Conservation (phyloP, 352 stramenopile species). For the Globisporangium orthogonon region DNA sequence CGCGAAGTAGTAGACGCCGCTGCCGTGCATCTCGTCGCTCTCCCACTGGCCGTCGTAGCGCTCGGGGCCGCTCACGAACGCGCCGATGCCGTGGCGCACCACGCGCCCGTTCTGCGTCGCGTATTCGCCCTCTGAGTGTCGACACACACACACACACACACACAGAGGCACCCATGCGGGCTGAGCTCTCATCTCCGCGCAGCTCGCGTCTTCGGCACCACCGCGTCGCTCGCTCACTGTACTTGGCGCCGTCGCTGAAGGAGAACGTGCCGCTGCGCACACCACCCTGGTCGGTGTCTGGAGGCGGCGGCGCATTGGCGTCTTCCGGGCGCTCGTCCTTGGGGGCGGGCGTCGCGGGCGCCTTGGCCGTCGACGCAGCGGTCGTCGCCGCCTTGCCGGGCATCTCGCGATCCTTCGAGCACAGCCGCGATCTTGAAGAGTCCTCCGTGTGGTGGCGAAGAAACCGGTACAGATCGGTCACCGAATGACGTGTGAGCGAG, state of each 20-base stretch:
- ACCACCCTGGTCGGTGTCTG: slow-evolving; percentile 28
- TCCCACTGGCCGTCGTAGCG: slow-evolving; percentile 58
- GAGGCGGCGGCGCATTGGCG: slow-evolving; percentile 1
- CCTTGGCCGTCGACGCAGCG: slow-evolving; percentile 3
- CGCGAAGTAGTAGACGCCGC: slow-evolving; percentile 55
- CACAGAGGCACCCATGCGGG: neutral
- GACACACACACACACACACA: neutral
- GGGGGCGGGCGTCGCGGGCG: slow-evolving; percentile 6
- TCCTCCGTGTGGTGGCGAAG: neutral
- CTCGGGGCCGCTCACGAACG: slow-evolving; percentile 48
- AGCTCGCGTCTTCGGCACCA: neutral
- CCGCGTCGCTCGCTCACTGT: slow-evolving; percentile 21
- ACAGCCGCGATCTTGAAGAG: slow-evolving; percentile 21
- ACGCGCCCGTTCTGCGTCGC: slow-evolving; percentile 23
- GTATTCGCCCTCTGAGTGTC: slow-evolving; percentile 38
- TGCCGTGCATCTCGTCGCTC: slow-evolving; percentile 63
- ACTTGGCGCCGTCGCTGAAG: slow-evolving; percentile 60
- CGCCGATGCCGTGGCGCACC: slow-evolving; percentile 47
- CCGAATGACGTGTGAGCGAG: too few relatives aligned
- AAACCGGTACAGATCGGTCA: too few relatives aligned
- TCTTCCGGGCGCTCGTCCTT: slow-evolving; percentile 22
- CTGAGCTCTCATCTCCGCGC: neutral
- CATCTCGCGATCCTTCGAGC: neutral
- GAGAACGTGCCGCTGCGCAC: slow-evolving; percentile 49
- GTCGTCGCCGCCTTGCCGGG: neutral